Evolutionary conservation across 73 alveolate species (phyloP).

Genomic region (Tetrahymena borealis): DNA sequence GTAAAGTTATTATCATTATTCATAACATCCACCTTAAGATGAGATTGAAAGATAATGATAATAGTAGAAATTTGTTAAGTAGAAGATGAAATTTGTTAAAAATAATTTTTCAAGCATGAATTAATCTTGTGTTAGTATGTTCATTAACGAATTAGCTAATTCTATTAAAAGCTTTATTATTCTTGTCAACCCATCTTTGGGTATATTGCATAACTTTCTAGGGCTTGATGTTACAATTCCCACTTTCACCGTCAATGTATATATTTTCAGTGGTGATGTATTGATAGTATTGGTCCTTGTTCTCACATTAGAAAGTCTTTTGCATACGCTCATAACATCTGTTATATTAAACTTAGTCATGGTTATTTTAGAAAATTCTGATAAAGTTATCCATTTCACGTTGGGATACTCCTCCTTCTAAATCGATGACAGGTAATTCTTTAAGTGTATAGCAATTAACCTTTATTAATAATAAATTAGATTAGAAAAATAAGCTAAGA

Average conservation of each 20-base stretch:
- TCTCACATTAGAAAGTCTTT: background rate
- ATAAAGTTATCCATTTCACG: background rate
- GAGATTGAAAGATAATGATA: too few species aligned
- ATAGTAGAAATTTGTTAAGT: too few species aligned
- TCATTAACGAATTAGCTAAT: background rate
- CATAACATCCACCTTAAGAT: too few species aligned
- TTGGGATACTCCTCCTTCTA: background rate
- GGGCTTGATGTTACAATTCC: background rate
- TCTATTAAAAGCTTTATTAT: background rate
- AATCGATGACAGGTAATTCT: background rate
- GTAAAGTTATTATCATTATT: too few species aligned
- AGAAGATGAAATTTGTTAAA: background rate
- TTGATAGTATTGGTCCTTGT: background rate
- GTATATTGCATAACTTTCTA: background rate
- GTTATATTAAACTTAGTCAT: background rate
- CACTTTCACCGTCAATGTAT: background rate
- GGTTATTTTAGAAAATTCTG: background rate
- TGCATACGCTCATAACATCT: background rate
- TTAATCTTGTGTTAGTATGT: background rate
- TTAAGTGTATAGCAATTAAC: background rate
- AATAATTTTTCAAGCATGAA: background rate
- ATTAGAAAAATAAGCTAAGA: background rate
- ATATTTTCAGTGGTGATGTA: background rate
- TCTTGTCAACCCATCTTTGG: background rate
- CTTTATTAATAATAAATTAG: too few species aligned